phyloP scores from a whole-genome alignment of 441 rosid genomes.

The Codiaeum variegatum region DNA sequence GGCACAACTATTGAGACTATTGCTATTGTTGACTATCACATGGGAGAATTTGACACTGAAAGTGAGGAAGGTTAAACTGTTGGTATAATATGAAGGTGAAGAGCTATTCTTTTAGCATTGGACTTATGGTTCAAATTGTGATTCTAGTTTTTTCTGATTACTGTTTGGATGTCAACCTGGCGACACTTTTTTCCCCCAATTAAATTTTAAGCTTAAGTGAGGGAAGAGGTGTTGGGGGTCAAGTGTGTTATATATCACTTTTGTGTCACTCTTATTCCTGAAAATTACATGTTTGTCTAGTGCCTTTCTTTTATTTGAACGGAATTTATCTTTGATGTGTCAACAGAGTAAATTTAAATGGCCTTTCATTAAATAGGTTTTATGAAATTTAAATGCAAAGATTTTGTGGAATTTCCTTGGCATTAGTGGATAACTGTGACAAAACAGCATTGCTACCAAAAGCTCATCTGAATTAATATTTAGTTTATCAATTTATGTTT shows the following conservation, averaged over 20 bases:
- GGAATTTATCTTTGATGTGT: neutral
- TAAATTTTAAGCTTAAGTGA: neutral
- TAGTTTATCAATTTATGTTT: neutral
- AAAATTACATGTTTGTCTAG: neutral
- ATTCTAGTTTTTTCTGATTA: neutral
- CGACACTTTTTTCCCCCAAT: neutral
- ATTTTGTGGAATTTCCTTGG: neutral
- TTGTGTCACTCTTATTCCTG: neutral
- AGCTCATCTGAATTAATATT: neutral
- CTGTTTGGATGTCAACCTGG: neutral
- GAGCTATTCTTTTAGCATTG: neutral
- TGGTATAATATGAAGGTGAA: neutral
- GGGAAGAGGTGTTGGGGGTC: neutral
- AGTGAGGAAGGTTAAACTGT: too few relatives aligned
- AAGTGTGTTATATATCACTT: neutral
- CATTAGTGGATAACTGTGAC: neutral
- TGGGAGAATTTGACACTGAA: neutral
- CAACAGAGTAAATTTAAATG: neutral
- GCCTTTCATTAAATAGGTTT: neutral
- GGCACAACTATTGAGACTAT: neutral
- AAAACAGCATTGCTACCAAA: neutral
- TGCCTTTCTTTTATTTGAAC: neutral
- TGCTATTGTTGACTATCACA: neutral
- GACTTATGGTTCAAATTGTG: neutral
- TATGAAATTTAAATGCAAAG: neutral